These are phyloP conservation scores for Leptographium radiaticola DNA, from an alignment of 2,329 filamentous ascomycete species.

Conservation along the genomic window DNA sequence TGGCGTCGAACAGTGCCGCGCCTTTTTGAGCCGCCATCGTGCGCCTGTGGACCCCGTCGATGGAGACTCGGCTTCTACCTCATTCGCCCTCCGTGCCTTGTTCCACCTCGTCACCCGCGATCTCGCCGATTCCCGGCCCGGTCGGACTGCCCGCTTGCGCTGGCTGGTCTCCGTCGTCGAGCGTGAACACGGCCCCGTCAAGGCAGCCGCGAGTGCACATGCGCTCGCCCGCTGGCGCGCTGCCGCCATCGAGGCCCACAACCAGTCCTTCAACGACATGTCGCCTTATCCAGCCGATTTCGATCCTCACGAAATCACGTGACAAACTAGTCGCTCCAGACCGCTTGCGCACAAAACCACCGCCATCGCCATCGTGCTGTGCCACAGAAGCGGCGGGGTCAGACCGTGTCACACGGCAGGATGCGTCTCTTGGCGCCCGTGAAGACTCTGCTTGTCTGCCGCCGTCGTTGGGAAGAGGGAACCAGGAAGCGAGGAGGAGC, in stretches of 20 bases:
- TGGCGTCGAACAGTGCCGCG: slow-evolving; percentile 20
- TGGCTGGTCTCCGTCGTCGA: slow-evolving; percentile 22
- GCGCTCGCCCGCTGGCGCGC: slow-evolving; percentile 15
- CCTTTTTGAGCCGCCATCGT: slow-evolving; percentile 15
- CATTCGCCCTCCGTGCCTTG: slow-evolving; percentile 16
- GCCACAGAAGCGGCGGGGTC: background rate
- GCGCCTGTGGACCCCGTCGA: background rate
- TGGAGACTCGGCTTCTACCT: slow-evolving; percentile 9
- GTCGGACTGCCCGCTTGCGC: slow-evolving; percentile 20
- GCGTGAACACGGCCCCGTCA: slow-evolving; percentile 13
- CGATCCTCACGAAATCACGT: background rate
- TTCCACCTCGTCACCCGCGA: slow-evolving; percentile 23
- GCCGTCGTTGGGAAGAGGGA: background rate
- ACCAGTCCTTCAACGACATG: no score
- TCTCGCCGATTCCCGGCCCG: slow-evolving; percentile 19
- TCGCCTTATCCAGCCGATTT: no score
- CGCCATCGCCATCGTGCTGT: background rate
- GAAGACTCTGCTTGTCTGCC: background rate
- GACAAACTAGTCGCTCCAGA: background rate
- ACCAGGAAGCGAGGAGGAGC: background rate
- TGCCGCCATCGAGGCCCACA: slow-evolving; percentile 2
- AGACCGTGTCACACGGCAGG: background rate
- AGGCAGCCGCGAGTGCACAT: slow-evolving; percentile 11
- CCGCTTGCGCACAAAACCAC: background rate
- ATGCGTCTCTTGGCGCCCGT: background rate